phyloP scores from a whole-genome alignment of 2,329 filamentous ascomycete genomes.

The Apiospora aurea region DNA sequence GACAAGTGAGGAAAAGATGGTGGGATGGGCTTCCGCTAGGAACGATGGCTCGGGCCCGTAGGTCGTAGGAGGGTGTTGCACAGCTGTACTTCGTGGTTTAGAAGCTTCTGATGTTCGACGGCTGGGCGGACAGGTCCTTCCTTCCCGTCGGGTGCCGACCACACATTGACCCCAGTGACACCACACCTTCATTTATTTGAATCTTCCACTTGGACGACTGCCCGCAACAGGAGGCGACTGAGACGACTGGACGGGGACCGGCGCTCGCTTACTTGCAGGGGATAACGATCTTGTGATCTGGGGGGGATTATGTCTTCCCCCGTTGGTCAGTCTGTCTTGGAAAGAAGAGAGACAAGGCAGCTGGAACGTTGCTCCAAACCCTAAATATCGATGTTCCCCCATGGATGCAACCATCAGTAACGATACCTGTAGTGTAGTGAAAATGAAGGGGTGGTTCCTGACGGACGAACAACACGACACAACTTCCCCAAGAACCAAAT shows the following conservation, averaged over 20 bases:
- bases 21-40: not conserved
- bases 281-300: not conserved
- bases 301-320: not conserved
- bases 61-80: not conserved
- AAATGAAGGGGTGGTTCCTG: not conserved
- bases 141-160: slow-evolving; percentile 10
- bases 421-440: not conserved
- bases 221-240: not conserved
- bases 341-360: not conserved
- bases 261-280: slow-evolving; percentile 10
- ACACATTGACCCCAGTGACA: not conserved
- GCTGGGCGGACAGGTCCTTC: slow-evolving; percentile 7
- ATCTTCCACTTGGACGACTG: not conserved
- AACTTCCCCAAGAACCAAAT: slow-evolving; percentile 7
- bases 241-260: not conserved
- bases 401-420: slow-evolving; percentile 3
- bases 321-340: not conserved
- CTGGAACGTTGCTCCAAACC: slow-evolving; percentile 18
- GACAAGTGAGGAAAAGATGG: slow-evolving; percentile 6
- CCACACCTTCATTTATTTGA: not conserved
- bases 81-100: not conserved
- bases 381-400: not conserved
- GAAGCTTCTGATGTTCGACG: not conserved
- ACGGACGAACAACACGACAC: not conserved
- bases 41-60: not conserved